Conservation (phyloP, 148 eudicot species). For the Fagopyrum esculentum region DNA sequence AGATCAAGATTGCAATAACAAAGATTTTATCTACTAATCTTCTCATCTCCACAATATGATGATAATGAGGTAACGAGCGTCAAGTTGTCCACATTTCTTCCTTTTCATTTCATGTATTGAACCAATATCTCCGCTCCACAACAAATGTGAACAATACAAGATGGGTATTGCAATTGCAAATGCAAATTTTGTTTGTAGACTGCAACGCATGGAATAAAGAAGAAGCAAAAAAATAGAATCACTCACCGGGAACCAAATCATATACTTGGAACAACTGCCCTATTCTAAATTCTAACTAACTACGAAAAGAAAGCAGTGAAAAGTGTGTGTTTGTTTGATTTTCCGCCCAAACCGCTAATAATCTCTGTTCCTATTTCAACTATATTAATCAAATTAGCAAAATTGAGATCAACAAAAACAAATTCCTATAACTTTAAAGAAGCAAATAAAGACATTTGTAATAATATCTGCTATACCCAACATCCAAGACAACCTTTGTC, state of each 20-base stretch:
- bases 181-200: neutral
- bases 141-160: neutral
- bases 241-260: neutral
- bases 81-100: neutral
- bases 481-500: conserved; percentile 17
- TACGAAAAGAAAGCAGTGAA: conserved; percentile 5
- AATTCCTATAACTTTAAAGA: conserved; percentile 3
- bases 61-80: neutral
- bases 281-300: neutral
- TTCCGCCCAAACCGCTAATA: neutral
- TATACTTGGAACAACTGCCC: neutral
- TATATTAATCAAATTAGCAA: conserved; percentile 13
- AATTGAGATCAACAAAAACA: conserved; percentile 11
- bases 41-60: neutral
- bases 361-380: too few relatives aligned
- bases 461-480: neutral
- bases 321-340: neutral
- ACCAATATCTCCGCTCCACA: neutral
- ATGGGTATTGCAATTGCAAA: neutral
- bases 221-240: neutral
- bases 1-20: neutral
- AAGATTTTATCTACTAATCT: neutral
- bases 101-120: neutral
- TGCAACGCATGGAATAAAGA: too few relatives aligned
- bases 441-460: conserved; percentile 4